phyloP scores from a whole-genome alignment of 345 rosid genomes.

The Lepidium didymum region DNA sequence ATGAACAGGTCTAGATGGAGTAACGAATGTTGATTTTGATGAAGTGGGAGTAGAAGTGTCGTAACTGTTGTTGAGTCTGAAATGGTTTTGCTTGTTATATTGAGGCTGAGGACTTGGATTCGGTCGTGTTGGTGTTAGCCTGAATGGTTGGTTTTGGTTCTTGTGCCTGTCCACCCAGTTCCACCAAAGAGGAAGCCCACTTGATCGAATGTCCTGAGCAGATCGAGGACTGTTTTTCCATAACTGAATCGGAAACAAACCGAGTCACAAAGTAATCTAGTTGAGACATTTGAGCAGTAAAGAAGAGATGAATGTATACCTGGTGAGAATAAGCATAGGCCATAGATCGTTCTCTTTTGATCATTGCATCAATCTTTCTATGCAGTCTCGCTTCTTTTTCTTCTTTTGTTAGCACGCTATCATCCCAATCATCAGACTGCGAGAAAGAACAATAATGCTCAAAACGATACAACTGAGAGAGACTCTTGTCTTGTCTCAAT shows the following conservation, averaged over 20 bases:
- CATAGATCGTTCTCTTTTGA: constrained; percentile 87
- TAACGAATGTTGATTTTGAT: constrained; percentile 44
- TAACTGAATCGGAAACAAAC: constrained; percentile 28
- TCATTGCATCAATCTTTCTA: constrained; percentile 67
- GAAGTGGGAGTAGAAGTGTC: constrained; percentile 72
- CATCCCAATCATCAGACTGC: constrained; percentile 88
- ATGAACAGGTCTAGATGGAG: constrained; percentile 37
- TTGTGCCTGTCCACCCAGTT: constrained; percentile 82
- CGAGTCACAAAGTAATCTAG: too few species aligned
- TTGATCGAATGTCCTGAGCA: constrained; percentile 49
- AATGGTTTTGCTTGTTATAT: constrained; percentile 31
- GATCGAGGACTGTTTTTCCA: constrained; percentile 58
- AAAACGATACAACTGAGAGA: background rate
- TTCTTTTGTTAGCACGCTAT: constrained; percentile 69
- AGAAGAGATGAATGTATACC: constrained; percentile 34
- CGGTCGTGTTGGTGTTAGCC: constrained; percentile 29
- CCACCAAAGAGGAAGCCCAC: constrained; percentile 96
- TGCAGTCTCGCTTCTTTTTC: constrained; percentile 69
- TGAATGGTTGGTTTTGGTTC: constrained; percentile 29
- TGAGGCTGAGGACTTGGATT: constrained; percentile 51
- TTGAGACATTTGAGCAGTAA: background rate
- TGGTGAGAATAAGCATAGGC: constrained; percentile 84
- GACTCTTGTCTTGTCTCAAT: background rate
- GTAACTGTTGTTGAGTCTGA: constrained; percentile 38
- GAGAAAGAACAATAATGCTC: background rate